Percentiles rank a stretch among this genome's conserved stretches.
Conservation (phyloP, 352 stramenopile species). For the Globisporangium carolinianum region DNA sequence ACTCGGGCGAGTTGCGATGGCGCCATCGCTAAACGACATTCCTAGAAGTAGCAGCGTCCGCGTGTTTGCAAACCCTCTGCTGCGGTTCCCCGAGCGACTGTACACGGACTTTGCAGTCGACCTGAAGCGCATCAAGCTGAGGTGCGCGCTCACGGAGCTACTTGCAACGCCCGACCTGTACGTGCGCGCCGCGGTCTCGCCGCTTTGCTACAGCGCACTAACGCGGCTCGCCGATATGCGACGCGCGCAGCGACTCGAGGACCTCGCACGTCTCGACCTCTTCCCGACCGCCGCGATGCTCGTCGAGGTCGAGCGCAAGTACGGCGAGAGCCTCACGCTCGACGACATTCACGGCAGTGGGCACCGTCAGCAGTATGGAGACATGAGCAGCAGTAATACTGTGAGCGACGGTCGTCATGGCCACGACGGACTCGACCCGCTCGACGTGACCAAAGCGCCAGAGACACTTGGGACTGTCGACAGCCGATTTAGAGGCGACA, state of each 20-base stretch:
- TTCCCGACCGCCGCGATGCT: constrained; percentile 78
- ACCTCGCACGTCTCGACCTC: constrained; percentile 56
- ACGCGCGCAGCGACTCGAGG: constrained; percentile 31
- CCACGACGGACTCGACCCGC: background rate
- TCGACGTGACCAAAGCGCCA: background rate
- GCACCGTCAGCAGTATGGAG: background rate
- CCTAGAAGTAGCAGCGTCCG: constrained; percentile 37
- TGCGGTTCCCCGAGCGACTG: constrained; percentile 71
- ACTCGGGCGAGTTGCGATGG: constrained; percentile 28
- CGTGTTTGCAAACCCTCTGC: constrained; percentile 62
- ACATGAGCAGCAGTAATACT: background rate
- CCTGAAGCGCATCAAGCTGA: constrained; percentile 87
- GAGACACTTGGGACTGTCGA: background rate
- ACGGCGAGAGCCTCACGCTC: constrained; percentile 86
- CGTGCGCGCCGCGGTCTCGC: constrained; percentile 81
- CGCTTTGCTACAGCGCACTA: constrained; percentile 75
- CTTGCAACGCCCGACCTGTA: constrained; percentile 83
- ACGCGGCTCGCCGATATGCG: constrained; percentile 63
- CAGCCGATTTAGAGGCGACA: background rate
- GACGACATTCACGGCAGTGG: constrained; percentile 75
- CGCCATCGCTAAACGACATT: constrained; percentile 21
- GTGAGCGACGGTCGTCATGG: background rate
- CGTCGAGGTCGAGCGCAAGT: constrained; percentile 87
- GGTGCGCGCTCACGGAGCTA: constrained; percentile 67
- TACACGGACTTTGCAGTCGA: constrained; percentile 87